Base-by-base conservation (phyloP, 2,329 filamentous ascomycete genomes). In the Purpureocillium takamizusanense region DNA sequence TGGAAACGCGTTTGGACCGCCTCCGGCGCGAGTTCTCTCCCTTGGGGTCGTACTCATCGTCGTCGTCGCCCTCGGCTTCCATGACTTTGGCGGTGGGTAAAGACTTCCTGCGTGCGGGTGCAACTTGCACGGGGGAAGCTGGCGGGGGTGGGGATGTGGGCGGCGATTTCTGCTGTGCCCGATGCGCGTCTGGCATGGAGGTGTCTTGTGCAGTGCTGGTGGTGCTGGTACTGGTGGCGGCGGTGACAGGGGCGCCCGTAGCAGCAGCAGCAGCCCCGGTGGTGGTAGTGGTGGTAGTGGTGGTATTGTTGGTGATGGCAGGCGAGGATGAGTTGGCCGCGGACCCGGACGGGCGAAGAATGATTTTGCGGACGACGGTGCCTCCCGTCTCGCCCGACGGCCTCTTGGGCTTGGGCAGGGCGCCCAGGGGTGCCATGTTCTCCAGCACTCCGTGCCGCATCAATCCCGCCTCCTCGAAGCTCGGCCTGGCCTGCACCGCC, bases 351-450 rank as follows among this genome's bases (percentile, higher is more conserved):
- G 59, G 57, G 51, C 67, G 68, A 40, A 72, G 48, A 28, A 72
- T 65, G 37, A 72, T 70, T 49, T 61, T 70, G 42, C 63, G 61
- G 28, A 63, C 57, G 35, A 38, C 40, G 14, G 54, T 41, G 14
- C 46, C 46, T 37, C 42, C 46, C 38, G 52, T 49, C 42, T 59
- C 50, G 36, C 43, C 51, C 9, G 45, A 58, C 17, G 45, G 50
- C 51, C 55, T 63, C 54, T 65, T 69, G 29, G 60, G 72, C 61
- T 75, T 77, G 11, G 88, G 88, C 49, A 80, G 69, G 39, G 79
- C 73, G 31, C 88, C 88, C 40, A 95, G 65, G 18, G 88, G 81
- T 38, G 80, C 81, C 88, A 94, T 94, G 51, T 81, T 81, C 60
- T 86, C 81, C 42, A 94, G 68, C 14, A 94, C 84, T 46, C 85